phyloP scores from a whole-genome alignment of 2,329 filamentous ascomycete genomes.

The Xylariales sp. region DNA sequence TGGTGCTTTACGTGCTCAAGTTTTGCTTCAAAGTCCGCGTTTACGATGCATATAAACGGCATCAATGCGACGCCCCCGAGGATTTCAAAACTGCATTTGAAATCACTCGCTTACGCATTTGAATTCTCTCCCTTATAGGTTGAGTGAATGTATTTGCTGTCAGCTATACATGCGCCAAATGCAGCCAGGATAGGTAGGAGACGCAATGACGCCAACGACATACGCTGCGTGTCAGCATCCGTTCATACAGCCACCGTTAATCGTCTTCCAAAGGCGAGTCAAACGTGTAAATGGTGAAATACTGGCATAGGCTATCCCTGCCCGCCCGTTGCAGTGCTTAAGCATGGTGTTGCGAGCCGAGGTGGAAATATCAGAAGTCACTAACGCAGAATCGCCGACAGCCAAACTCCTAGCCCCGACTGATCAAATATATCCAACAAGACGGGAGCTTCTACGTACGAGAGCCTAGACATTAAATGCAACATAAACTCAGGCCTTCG shows the following conservation, averaged over 20 bases:
- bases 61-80: constrained; percentile 12
- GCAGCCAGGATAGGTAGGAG: neutral
- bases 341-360: constrained; percentile 6
- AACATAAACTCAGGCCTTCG: neutral
- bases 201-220: neutral
- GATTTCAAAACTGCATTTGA: neutral
- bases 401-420: neutral
- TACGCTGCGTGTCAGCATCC: neutral
- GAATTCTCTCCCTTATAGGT: neutral
- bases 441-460: neutral
- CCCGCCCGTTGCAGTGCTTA: neutral
- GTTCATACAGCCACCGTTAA: neutral
- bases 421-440: neutral
- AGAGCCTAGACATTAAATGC: neutral
- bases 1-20: constrained; percentile 3
- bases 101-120: constrained; percentile 7
- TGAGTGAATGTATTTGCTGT: neutral
- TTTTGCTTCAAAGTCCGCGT: constrained; percentile 3
- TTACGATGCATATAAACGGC: constrained; percentile 1
- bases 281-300: neutral
- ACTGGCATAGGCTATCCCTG: neutral
- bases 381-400: neutral
- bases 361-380: neutral
- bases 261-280: neutral
- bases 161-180: neutral